Conservation (phyloP, 805 yeast genomes). For the Pichia rugopelliculosa region DNA sequence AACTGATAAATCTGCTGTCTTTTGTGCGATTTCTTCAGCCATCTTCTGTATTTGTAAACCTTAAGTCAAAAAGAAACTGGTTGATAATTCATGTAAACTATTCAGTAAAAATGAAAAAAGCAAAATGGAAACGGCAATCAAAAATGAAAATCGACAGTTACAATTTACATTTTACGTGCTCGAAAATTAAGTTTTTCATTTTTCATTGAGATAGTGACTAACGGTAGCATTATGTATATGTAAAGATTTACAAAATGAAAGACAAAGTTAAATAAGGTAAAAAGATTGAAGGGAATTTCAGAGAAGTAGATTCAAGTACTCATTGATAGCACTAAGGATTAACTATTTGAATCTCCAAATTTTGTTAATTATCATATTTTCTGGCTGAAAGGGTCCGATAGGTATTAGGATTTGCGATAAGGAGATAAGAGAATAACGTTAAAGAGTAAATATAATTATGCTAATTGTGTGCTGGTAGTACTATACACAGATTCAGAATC, state of each 20-base stretch:
- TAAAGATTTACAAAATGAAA: too few relatives aligned
- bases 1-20: conserved; percentile 18
- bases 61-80: not conserved
- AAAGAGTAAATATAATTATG: not conserved
- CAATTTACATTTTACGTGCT: too few relatives aligned
- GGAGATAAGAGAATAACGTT: not conserved
- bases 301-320: too few relatives aligned
- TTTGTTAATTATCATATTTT: not conserved
- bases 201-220: too few relatives aligned
- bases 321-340: too few relatives aligned
- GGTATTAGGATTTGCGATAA: too few relatives aligned
- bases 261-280: too few relatives aligned
- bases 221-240: too few relatives aligned
- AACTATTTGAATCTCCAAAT: too few relatives aligned
- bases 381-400: not conserved
- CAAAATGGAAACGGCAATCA: not conserved
- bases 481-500: conserved; percentile 28
- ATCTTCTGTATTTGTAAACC: not conserved
- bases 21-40: conserved; percentile 10
- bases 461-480: conserved; percentile 8
- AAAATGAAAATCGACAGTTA: not conserved
- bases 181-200: too few relatives aligned
- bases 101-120: not conserved
- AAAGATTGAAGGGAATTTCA: too few relatives aligned
- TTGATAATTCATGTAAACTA: not conserved